Percentiles rank a stretch among this genome's conserved stretches.
phyloP scores from a whole-genome alignment of 345 rosid species.

The Salix koriyanagi region DNA sequence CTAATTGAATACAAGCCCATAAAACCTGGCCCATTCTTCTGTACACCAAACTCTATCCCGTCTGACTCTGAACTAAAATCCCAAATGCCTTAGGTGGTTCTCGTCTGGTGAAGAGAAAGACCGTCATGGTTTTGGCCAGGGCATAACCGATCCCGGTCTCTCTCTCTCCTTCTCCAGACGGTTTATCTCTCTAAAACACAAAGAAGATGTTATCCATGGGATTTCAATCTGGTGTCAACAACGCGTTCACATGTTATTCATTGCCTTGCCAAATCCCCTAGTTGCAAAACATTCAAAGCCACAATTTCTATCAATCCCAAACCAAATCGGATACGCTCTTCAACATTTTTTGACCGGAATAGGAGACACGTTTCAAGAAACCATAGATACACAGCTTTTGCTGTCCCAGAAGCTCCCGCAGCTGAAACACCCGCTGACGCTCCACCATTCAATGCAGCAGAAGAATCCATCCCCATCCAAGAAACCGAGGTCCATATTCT shows the following conservation, averaged over 20 bases:
- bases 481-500: conserved; percentile 27
- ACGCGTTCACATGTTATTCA: conserved; percentile 22
- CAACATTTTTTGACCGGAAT: conserved; percentile 7
- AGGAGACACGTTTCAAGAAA: conserved; percentile 33
- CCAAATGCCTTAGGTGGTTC: conserved; percentile 30
- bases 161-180: not conserved
- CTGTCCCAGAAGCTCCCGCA: conserved; percentile 46
- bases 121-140: not conserved
- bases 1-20: not conserved
- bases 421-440: conserved; percentile 23
- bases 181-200: not conserved
- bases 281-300: conserved; percentile 10
- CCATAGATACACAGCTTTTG: conserved; percentile 30
- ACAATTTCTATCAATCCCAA: conserved; percentile 1
- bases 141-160: conserved; percentile 2
- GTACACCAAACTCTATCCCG: not conserved
- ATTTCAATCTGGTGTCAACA: conserved; percentile 23
- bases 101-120: conserved; percentile 8
- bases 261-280: conserved; percentile 21
- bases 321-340: not conserved
- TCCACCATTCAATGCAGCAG: conserved; percentile 13
- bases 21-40: not conserved
- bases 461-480: conserved; percentile 11
- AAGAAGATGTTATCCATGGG: conserved; percentile 44
- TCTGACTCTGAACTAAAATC: not conserved